Percentiles rank a stretch among this genome's conserved stretches.
Evolutionary conservation across 352 stramenopile genomes (phyloP).

Genomic region (Saprolegnia diclina): DNA sequence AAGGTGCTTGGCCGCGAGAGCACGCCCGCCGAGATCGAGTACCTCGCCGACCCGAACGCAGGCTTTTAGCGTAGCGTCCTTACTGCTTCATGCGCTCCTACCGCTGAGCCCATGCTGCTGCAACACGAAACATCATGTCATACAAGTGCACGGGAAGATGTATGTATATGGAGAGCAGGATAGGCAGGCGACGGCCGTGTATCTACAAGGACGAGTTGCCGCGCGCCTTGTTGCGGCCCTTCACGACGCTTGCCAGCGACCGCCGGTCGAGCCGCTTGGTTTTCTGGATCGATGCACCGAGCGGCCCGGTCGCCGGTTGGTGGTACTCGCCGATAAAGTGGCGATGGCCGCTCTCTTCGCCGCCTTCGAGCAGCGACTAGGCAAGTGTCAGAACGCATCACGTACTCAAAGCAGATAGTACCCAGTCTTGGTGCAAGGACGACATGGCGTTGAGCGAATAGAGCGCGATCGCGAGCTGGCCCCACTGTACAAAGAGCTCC

Average conservation of each 20-base stretch:
- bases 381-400: background rate
- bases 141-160: background rate
- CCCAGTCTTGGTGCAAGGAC: slow-evolving; percentile 67
- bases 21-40: slow-evolving; percentile 45
- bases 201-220: slow-evolving; percentile 9
- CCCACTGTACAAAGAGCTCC: slow-evolving; percentile 77
- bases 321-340: slow-evolving; percentile 78
- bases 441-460: slow-evolving; percentile 80
- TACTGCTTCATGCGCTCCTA: background rate
- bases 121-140: too few relatives aligned
- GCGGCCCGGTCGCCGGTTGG: slow-evolving; percentile 45
- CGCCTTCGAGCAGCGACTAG: slow-evolving; percentile 33
- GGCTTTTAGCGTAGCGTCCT: background rate
- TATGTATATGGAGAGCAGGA: background rate
- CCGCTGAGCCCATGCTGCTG: too few relatives aligned
- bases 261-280: slow-evolving; percentile 72
- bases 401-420: slow-evolving; percentile 30
- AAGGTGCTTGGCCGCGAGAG: slow-evolving; percentile 34
- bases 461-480: slow-evolving; percentile 72
- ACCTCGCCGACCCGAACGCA: slow-evolving; percentile 33
- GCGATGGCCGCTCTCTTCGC: slow-evolving; percentile 51
- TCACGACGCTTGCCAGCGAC: slow-evolving; percentile 60
- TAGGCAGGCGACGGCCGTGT: background rate
- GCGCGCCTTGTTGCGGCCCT: slow-evolving; percentile 56
- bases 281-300: slow-evolving; percentile 66